Percentiles rank a stretch among this genome's conserved stretches.
Evolutionary conservation across 495 filamentous ascomycete species (phyloP).

Genomic region (Daldinia childiae): DNA sequence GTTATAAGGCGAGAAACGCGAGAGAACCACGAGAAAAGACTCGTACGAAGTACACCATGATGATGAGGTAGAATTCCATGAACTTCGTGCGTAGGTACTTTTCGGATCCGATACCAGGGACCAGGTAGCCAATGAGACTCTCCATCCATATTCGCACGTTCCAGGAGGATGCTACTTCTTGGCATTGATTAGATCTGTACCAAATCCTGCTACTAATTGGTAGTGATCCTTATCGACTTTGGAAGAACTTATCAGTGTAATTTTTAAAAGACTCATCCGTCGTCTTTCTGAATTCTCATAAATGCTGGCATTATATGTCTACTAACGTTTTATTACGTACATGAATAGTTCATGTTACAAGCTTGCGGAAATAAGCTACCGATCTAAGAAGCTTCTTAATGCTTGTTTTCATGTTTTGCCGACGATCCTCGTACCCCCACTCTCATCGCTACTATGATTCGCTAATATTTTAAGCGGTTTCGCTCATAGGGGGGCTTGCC

Average conservation of each 20-base stretch:
- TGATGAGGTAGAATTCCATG: background rate
- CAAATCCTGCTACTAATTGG: background rate
- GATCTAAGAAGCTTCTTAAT: background rate
- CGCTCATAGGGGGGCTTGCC: background rate
- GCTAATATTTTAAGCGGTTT: background rate
- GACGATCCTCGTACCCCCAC: background rate
- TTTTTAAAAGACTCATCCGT: background rate
- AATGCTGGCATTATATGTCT: background rate
- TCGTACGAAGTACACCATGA: background rate
- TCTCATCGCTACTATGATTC: background rate
- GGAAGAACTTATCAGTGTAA: background rate
- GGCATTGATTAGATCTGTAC: background rate
- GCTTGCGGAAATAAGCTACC: background rate
- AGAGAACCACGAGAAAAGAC: background rate
- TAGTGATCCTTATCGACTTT: background rate
- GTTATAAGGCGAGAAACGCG: background rate
- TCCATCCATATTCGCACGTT: background rate
- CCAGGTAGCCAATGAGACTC: background rate
- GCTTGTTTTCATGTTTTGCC: background rate
- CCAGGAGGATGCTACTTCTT: background rate
- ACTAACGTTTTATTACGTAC: background rate
- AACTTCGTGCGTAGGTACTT: background rate
- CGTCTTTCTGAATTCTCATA: background rate
- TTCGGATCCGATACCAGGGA: conserved; percentile 1
- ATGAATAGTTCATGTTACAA: background rate